Conservation (phyloP, 768 basidiomycete genomes). For the Leucosporidium scottii region DNA sequence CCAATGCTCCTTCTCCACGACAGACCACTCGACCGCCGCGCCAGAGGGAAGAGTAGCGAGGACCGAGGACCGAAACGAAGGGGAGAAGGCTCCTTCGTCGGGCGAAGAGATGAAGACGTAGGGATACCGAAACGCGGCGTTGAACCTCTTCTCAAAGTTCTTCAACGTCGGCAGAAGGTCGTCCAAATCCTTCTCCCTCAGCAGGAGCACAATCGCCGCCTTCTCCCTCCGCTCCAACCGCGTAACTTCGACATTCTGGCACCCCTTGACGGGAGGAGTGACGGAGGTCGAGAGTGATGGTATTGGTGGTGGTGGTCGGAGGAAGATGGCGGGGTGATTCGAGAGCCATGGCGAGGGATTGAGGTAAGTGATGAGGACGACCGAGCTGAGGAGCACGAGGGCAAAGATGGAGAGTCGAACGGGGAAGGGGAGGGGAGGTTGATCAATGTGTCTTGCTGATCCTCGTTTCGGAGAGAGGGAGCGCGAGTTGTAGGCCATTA, state of each 20-base stretch:
- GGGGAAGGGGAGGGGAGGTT: neutral
- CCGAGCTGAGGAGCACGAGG: neutral
- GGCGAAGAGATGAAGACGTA: conserved; percentile 27
- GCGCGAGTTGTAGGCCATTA: too few relatives aligned
- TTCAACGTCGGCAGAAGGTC: conserved; percentile 29
- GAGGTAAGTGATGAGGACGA: neutral
- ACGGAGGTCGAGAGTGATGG: neutral
- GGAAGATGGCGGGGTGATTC: neutral
- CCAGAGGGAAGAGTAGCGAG: neutral
- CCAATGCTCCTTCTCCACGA: conserved; percentile 19
- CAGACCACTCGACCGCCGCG: conserved; percentile 7
- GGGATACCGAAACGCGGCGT: conserved; percentile 25
- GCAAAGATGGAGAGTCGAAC: neutral
- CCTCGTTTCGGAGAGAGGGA: too few relatives aligned
- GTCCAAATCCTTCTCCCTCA: conserved; percentile 25
- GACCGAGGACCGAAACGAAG: conserved; percentile 4
- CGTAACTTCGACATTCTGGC: conserved; percentile 3
- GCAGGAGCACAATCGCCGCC: conserved; percentile 31
- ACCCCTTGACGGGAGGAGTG: conserved; percentile 23
- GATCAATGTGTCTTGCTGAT: neutral
- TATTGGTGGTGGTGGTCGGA: conserved; percentile 1
- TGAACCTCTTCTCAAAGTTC: conserved; percentile 33
- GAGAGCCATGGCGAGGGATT: conserved; percentile 7
- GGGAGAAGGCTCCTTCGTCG: conserved; percentile 1
- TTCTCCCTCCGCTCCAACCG: conserved; percentile 19